Evolutionary conservation across 2,329 filamentous ascomycete species (phyloP).

Genomic region (Cucurbitaria berberidis): DNA sequence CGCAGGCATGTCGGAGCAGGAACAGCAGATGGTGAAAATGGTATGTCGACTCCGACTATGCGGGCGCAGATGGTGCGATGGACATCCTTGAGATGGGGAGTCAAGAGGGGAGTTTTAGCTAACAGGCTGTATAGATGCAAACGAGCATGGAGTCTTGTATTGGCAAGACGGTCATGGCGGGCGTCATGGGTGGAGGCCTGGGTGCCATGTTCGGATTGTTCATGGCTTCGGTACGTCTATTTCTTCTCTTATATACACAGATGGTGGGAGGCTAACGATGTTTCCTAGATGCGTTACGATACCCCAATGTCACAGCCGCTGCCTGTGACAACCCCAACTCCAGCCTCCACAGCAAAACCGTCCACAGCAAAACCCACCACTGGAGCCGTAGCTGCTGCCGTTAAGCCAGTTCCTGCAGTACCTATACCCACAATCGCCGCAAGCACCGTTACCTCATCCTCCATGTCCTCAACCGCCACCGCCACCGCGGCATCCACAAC

Average conservation of each 20-base stretch:
- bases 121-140: constrained; percentile 67
- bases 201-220: constrained; percentile 95
- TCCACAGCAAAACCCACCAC: constrained; percentile 52
- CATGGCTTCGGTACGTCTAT: constrained; percentile 83
- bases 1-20: constrained; percentile 51
- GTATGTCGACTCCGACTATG: constrained; percentile 34
- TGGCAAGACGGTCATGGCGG: constrained; percentile 86
- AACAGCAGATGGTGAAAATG: constrained; percentile 57
- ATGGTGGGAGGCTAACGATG: background rate
- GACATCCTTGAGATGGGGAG: background rate
- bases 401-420: constrained; percentile 20
- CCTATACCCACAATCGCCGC: constrained; percentile 9
- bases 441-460: background rate
- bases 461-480: constrained; percentile 6
- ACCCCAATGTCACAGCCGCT: constrained; percentile 71
- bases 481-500: constrained; percentile 53
- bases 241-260: constrained; percentile 1
- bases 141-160: constrained; percentile 89
- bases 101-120: background rate
- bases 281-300: constrained; percentile 92
- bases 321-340: constrained; percentile 37
- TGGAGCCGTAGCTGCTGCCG: constrained; percentile 29
- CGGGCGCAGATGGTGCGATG: background rate
- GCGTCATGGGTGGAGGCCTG: constrained; percentile 91
- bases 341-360: no score